Base-by-base conservation (phyloP, 2,329 filamentous ascomycete species). In the Colletotrichum sidae region DNA sequence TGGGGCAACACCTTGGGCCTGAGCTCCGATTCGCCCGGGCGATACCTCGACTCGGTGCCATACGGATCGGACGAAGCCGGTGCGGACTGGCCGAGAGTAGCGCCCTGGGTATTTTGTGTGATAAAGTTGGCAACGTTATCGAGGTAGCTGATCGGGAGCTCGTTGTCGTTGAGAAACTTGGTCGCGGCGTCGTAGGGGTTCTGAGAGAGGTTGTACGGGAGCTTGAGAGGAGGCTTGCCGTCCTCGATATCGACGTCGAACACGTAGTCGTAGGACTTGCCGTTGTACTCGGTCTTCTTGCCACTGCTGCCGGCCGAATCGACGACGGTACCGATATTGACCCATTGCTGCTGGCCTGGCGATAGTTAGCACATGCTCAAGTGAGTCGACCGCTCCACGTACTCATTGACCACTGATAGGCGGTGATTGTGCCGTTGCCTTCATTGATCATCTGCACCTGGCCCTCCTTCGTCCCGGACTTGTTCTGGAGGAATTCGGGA, bases 161-260 rank as follows among this genome's bases (percentile, higher is more conserved):
- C 91, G 72, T 98, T 96, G 73, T 94, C 90, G 71, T 90, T 87
- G 52, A 98, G 90, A 71, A 98, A 99, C 74, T 93, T 97, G 41
- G 91, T 93, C 0, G 96, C 95, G 2, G 91, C 90, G 71, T 97
- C 92, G 76, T 96, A 98, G 0, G 94, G 93, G 70, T 97, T 97
- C 74, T 97, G 91, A 1, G 92, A 93, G 11, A 95, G 84, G 75
- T 98, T 97, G 79, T 92, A 98, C 0, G 95, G 94, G n/a, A 98
- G 84, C 77, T 97, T 97, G 50, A 98, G 83, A 0, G 95, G 89
- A 11, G 95, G 94, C 73, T 96, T 95, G 56, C 94, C 95, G 72
- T 97, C 95, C 75, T 97, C 93, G 68, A 97, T 96, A 72, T 97
- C 94, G 34, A 97, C 94, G 73, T 97, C 94, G 70, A 98, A 98